Evolutionary conservation across 371 early-diverging fungal genomes (phyloP).

Genomic region (Paramicrosporidium saccamoebae): DNA sequence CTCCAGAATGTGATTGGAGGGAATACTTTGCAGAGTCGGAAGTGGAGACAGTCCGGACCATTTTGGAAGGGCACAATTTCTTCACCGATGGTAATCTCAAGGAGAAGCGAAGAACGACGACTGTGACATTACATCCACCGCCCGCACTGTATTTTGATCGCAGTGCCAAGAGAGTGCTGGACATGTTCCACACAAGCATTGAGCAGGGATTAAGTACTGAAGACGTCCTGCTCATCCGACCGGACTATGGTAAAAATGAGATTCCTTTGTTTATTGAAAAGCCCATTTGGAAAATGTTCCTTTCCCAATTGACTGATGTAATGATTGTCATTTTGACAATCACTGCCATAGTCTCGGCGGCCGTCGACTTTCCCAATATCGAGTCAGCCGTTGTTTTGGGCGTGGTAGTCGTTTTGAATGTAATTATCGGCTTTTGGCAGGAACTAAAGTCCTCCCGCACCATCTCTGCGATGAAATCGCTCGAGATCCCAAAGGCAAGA

Average conservation of each 20-base stretch:
- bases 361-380: slow-evolving; percentile 21
- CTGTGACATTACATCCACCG: slow-evolving; percentile 8
- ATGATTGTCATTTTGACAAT: slow-evolving; percentile 49
- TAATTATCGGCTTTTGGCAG: slow-evolving; percentile 22
- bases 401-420: slow-evolving; percentile 29
- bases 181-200: slow-evolving; percentile 44
- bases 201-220: slow-evolving; percentile 20
- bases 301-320: slow-evolving; percentile 55
- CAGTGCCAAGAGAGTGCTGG: slow-evolving; percentile 23
- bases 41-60: slow-evolving; percentile 20
- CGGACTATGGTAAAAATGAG: slow-evolving; percentile 45
- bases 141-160: slow-evolving; percentile 57
- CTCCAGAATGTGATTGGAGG: slow-evolving; percentile 50
- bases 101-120: slow-evolving; percentile 1
- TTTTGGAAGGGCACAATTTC: slow-evolving; percentile 8
- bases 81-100: slow-evolving; percentile 5
- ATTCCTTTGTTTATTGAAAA: slow-evolving; percentile 36
- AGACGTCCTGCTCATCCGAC: slow-evolving; percentile 14
- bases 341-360: slow-evolving; percentile 38
- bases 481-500: slow-evolving; percentile 19
- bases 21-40: slow-evolving; percentile 45
- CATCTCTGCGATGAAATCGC: slow-evolving; percentile 15
- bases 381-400: slow-evolving; percentile 25
- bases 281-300: slow-evolving; percentile 33
- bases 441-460: slow-evolving; percentile 22